Evolutionary conservation across 176 grass and related monocot species (phyloP), one percentile per base, ranked within the genome.

Genomic region (Carex myosuroides): DNA sequence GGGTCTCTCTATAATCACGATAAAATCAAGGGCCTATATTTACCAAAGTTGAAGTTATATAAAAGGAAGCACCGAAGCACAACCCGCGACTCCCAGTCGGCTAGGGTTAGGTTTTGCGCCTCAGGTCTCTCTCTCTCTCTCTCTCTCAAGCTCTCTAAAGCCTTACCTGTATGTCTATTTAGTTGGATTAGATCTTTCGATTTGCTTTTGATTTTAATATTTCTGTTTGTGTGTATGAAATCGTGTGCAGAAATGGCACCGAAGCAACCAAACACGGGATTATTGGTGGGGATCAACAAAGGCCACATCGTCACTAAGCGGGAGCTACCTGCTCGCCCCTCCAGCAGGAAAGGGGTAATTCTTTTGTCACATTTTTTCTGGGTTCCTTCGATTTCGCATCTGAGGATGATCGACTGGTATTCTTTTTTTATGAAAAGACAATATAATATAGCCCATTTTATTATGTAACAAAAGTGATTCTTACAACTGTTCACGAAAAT

Each of bases 261-360:
- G 57, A 50, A 84, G 86, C 73, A 79, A 54, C 67, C 68, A 11
- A 89, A 87, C 75, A 85, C 48, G 2, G 70, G 85, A 32, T 77
- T 91, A 24, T 84, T 91, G 37, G 87, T 91, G 17, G 89, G 85
- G 26, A 68, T 84, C 44, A 84, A 81, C 84, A 90, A 90, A 64
- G 73, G 84, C 4, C 84, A 82, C 59, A 57, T 90, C 24, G 86
- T 90, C 52, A 86, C 88, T 58, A 88, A 84, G 91, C 59, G 80
- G 13, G 80, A 88, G 84, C 26, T 86, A 13, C 86, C 75, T 5
- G 74, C 41, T 61, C 64, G 83, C 21, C 80, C 84, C 60, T 93
- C 88, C 2, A 79, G 33, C 42, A 60, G 39, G 18, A 87, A 86
- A 70, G 72, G 87, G 57, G 84, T 87, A 87, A 88, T 80, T 3